Percentiles rank a stretch among this genome's conserved stretches.
phyloP scores from a whole-genome alignment of 768 basidiomycete genomes.

The Zangia roseola region DNA sequence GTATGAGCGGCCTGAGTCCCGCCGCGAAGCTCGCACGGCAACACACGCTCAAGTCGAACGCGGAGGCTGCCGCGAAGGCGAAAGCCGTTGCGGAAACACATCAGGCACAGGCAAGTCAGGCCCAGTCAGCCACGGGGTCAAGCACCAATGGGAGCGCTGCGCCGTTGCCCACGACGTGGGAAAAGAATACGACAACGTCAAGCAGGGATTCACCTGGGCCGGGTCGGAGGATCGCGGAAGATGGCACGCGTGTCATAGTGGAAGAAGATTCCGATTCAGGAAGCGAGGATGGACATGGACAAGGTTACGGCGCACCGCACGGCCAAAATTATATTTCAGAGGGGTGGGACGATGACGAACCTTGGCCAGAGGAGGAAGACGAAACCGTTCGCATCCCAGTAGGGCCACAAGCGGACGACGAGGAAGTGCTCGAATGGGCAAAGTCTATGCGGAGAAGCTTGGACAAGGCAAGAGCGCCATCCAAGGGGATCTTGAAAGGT shows the following conservation, averaged over 20 bases:
- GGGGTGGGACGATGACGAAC: slow-evolving; percentile 79
- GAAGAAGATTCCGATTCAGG: slow-evolving; percentile 71
- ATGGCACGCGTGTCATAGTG: slow-evolving; percentile 61
- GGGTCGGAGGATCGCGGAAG: slow-evolving; percentile 52
- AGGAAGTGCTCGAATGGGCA: slow-evolving; percentile 77
- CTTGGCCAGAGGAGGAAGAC: slow-evolving; percentile 69
- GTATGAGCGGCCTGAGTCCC: slow-evolving; percentile 78
- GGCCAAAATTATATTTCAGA: slow-evolving; percentile 50
- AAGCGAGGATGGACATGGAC: slow-evolving; percentile 49
- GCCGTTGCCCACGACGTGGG: slow-evolving; percentile 68
- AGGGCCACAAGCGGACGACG: slow-evolving; percentile 37
- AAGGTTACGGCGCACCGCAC: slow-evolving; percentile 33
- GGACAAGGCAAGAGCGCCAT: slow-evolving; percentile 62
- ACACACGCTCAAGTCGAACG: slow-evolving; percentile 86
- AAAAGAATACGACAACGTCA: slow-evolving; percentile 72
- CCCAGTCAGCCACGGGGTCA: slow-evolving; percentile 18
- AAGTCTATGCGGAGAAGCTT: slow-evolving; percentile 67
- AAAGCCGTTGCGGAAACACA: slow-evolving; percentile 33
- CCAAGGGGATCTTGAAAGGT: slow-evolving; percentile 88
- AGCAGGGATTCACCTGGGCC: slow-evolving; percentile 47
- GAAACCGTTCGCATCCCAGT: slow-evolving; percentile 61
- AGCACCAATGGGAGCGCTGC: slow-evolving; percentile 27
- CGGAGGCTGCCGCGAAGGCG: slow-evolving; percentile 45
- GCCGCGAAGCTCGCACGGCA: slow-evolving; percentile 88
- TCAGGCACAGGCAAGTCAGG: slow-evolving; percentile 26